A percentile compares a stretch with the other conserved stretches of the same genome.
Conservation (phyloP, 2,329 filamentous ascomycete genomes). For the Ilyonectria mors-panacis region DNA sequence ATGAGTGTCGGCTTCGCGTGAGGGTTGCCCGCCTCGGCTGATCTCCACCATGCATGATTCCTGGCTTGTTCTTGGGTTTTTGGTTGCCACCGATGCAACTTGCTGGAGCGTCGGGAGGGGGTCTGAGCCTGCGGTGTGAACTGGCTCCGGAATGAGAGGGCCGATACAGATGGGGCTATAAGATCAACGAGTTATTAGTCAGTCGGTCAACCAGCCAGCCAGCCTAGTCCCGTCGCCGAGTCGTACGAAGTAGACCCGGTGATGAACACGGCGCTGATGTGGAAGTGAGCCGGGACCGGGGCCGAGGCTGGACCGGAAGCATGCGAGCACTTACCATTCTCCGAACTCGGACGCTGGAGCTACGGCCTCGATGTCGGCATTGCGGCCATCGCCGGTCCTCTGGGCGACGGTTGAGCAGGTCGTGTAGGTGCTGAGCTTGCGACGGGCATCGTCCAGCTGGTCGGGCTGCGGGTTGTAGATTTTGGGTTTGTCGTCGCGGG, state of each 20-base stretch:
- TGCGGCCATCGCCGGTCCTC: conserved; percentile 24
- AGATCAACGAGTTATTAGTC: conserved; percentile 21
- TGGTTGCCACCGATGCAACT: conserved; percentile 31
- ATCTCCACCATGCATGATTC: background rate
- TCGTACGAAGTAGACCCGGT: background rate
- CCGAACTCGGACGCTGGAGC: conserved; percentile 39
- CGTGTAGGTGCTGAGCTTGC: conserved; percentile 50
- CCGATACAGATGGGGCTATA: conserved; percentile 54
- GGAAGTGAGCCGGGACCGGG: conserved; percentile 21
- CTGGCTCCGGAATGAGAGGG: conserved; percentile 49
- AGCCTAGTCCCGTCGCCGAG: background rate
- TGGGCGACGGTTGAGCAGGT: conserved; percentile 40
- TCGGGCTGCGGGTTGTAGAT: conserved; percentile 40
- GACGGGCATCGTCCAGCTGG: conserved; percentile 45
- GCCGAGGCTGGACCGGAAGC: background rate
- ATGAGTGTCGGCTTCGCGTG: conserved; percentile 3
- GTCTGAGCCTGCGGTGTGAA: conserved; percentile 32
- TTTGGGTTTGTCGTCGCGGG: conserved; percentile 29
- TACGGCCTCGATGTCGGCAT: conserved; percentile 38
- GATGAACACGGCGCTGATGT: background rate
- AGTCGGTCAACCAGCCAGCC: conserved; percentile 8
- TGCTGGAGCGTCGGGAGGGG: conserved; percentile 38
- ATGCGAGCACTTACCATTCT: conserved; percentile 46
- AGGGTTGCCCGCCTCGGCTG: background rate
- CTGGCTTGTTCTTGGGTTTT: conserved; percentile 4